These are phyloP conservation scores for Saccharomycopsis hybrid DNA, from an alignment of 1,139 yeast genomes.

Conservation along the genomic window DNA sequence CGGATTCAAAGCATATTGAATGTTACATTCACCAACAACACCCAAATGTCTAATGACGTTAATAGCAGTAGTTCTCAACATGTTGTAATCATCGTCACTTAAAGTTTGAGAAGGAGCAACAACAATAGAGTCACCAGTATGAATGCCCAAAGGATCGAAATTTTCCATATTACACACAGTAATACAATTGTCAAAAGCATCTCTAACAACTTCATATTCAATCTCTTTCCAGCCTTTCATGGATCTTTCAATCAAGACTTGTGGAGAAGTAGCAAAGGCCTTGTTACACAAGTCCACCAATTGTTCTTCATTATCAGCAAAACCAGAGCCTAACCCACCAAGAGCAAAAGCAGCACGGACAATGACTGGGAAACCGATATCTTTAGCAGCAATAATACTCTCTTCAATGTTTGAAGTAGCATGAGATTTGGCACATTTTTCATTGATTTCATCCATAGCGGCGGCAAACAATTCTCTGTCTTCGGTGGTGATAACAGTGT, in stretches of 20 bases:
- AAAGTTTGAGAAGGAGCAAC: slow-evolving; percentile 98
- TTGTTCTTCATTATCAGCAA: slow-evolving; percentile 86
- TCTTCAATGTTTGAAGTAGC: slow-evolving; percentile 77
- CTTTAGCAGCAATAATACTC: slow-evolving; percentile 77
- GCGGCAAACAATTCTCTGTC: slow-evolving; percentile 93
- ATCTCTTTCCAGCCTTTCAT: slow-evolving; percentile 99
- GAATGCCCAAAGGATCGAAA: slow-evolving; percentile 97
- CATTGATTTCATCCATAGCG: slow-evolving; percentile 91
- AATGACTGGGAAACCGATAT: slow-evolving; percentile 91
- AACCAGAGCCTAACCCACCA: slow-evolving; percentile 98
- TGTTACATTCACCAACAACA: slow-evolving; percentile 99
- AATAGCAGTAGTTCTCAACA: slow-evolving; percentile 97
- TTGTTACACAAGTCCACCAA: slow-evolving; percentile 77
- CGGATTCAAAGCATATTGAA: slow-evolving; percentile 95
- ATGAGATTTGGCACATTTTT: slow-evolving; percentile 89
- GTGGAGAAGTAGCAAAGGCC: slow-evolving; percentile 95
- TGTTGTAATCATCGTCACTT: slow-evolving; percentile 95
- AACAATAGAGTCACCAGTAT: slow-evolving; percentile 98
- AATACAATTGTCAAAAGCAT: slow-evolving; percentile 94
- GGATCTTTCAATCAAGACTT: slow-evolving; percentile 89
- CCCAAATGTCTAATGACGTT: slow-evolving; percentile 96
- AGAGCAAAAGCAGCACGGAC: slow-evolving; percentile 96
- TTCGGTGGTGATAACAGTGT: slow-evolving; percentile 93
- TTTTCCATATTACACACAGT: slow-evolving; percentile 99
- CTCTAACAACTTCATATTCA: slow-evolving; percentile 98